These are phyloP conservation scores for Prunus campanulata DNA, from an alignment of 306 rosid species.

Conservation along the genomic window DNA sequence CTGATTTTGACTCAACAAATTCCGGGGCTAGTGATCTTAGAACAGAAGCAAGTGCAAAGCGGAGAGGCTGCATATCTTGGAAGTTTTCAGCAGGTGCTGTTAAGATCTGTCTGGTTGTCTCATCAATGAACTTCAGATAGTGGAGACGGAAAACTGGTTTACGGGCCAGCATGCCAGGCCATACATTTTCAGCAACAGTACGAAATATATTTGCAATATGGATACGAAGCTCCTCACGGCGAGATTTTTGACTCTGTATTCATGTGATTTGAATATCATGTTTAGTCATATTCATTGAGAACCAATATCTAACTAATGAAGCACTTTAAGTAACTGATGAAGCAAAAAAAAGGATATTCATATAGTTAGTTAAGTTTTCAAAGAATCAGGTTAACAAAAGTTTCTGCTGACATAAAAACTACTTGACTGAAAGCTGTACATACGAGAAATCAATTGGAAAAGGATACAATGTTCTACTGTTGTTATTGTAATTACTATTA, in stretches of 20 bases:
- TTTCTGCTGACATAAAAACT: neutral
- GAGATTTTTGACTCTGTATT: conserved; percentile 83
- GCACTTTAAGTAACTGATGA: conserved; percentile 16
- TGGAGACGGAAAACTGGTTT: conserved; percentile 82
- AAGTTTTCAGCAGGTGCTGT: conserved; percentile 75
- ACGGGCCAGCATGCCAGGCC: conserved; percentile 95
- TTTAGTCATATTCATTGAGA: conserved; percentile 21
- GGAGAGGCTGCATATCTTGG: conserved; percentile 93
- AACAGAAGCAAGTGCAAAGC: conserved; percentile 95
- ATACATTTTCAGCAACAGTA: conserved; percentile 86
- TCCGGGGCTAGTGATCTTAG: conserved; percentile 95
- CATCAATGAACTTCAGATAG: conserved; percentile 90
- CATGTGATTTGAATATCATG: conserved; percentile 26
- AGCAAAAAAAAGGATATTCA: neutral
- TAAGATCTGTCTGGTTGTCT: conserved; percentile 63
- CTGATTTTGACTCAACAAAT: conserved; percentile 94
- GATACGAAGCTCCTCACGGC: conserved; percentile 94
- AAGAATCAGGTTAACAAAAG: neutral
- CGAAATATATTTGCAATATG: conserved; percentile 94
- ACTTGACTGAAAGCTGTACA: neutral
- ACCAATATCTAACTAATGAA: conserved; percentile 21
- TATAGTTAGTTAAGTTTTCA: neutral
- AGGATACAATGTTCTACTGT: neutral
- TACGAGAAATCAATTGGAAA: conserved; percentile 8
- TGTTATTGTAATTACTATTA: neutral